Base-by-base conservation (phyloP, 164 flowering plant genomes). In the Magnolia officinalis region DNA sequence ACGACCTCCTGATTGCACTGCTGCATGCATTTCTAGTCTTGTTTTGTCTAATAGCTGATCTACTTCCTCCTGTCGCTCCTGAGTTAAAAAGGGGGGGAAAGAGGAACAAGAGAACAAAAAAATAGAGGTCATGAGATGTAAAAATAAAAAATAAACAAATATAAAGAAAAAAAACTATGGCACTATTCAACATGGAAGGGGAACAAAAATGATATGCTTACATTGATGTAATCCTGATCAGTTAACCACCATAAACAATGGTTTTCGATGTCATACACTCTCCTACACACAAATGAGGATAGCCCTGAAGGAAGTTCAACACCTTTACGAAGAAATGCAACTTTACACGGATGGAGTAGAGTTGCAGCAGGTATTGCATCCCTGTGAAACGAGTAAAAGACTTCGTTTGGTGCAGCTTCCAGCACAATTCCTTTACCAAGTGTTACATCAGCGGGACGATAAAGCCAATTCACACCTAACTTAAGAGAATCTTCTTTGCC, bases 261-360 rank as follows among this genome's bases (percentile, higher is more conserved):
- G 88, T 86, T 85, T 51, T 77, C 80, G 68, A 83, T 90, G 85
- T 96, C 98, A 86, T 92, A 96, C 58, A 92, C 96, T 71, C 97
- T 87, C 81, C 97, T 81, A 75, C 98, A 94, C 67, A 96, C 91
- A 86, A 96, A 94, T 59, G 97, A 91, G 82, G 90, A 90, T 77
- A 85, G 73, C 86, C 97, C 94, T 72, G 94, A 67, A 74, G 97
- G 96, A 86, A 91, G 95, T 80, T 91, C 92, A 86, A 85, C 88
- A 80, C 95, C 94, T 91, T 87, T 92, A 73, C 89, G 91, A 81
- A 96, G 95, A 83, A 96, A 96, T 82, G 99, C 88, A 70, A 96
- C 98, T 90, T 91, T 96, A 87, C 99, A 95, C 50, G 95, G 99
- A 89, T 96, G 99, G 76, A 96, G 97, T 80, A 94, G 74, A 29